These are phyloP conservation scores for Kondoa malvinella DNA, from an alignment of 768 basidiomycete genomes.

Conservation along the genomic window DNA sequence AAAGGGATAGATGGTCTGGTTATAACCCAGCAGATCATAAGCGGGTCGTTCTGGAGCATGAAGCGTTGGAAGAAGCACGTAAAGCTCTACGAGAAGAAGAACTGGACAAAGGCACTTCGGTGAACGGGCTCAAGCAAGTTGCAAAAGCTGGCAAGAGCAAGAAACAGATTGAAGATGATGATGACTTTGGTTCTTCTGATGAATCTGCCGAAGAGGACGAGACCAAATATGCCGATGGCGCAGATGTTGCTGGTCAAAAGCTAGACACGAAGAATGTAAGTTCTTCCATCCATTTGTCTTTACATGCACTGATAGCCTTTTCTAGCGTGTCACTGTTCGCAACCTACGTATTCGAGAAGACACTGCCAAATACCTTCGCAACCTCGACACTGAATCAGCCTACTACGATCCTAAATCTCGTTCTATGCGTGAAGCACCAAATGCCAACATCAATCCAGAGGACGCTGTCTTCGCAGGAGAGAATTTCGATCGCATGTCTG, in stretches of 20 bases:
- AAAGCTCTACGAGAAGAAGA: conserved; percentile 87
- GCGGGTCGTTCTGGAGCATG: conserved; percentile 79
- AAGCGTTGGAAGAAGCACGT: conserved; percentile 73
- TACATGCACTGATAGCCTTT: background rate
- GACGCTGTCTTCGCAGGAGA: conserved; percentile 89
- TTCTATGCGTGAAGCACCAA: conserved; percentile 94
- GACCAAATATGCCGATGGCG: conserved; percentile 95
- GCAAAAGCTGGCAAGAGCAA: conserved; percentile 49
- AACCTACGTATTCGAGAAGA: conserved; percentile 98
- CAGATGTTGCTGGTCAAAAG: conserved; percentile 95
- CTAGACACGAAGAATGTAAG: conserved; percentile 71
- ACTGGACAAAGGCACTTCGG: conserved; percentile 77
- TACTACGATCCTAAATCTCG: conserved; percentile 99
- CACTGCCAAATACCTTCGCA: conserved; percentile 95
- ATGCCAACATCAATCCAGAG: conserved; percentile 57
- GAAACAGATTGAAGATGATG: conserved; percentile 39
- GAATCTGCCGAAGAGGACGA: conserved; percentile 50
- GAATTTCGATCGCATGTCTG: conserved; percentile 79
- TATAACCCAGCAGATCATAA: conserved; percentile 81
- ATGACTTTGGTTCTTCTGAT: conserved; percentile 81
- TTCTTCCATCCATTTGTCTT: background rate
- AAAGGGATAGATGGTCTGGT: conserved; percentile 96
- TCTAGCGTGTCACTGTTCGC: conserved; percentile 74
- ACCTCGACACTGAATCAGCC: conserved; percentile 82
- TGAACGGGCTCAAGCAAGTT: conserved; percentile 81